Evolutionary conservation across 2,329 filamentous ascomycete species (phyloP).

Genomic region (Alternaria longipes): DNA sequence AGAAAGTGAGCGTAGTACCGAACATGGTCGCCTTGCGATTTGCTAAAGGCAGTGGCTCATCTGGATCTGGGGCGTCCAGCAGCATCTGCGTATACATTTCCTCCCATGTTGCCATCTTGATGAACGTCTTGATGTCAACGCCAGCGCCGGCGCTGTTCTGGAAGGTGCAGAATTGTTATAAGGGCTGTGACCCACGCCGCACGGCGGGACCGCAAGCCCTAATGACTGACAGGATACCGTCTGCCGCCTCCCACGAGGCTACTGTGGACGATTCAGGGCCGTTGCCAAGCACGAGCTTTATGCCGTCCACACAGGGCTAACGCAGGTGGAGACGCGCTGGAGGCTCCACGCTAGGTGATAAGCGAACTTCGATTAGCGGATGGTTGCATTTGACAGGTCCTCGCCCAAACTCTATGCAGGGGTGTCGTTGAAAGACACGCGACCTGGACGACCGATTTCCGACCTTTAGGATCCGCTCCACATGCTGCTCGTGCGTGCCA

Average conservation of each 20-base stretch:
- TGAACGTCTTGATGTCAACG: slow-evolving; percentile 5
- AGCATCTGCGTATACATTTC: slow-evolving; percentile 31
- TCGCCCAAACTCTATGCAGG: slow-evolving; percentile 8
- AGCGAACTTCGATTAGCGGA: slow-evolving; percentile 8
- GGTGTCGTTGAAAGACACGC: neutral
- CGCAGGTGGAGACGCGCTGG: slow-evolving; percentile 5
- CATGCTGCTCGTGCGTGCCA: neutral
- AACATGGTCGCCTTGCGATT: slow-evolving; percentile 40
- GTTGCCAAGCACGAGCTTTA: slow-evolving; percentile 14
- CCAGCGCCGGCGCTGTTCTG: slow-evolving; percentile 11
- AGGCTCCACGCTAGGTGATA: slow-evolving; percentile 9
- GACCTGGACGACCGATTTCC: neutral
- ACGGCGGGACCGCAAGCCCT: slow-evolving; percentile 8
- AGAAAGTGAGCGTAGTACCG: slow-evolving; percentile 36
- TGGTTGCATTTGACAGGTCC: slow-evolving; percentile 17
- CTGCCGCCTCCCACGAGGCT: slow-evolving; percentile 8
- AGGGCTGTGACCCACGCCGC: slow-evolving; percentile 1
- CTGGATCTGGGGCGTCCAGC: slow-evolving; percentile 33
- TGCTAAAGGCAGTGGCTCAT: slow-evolving; percentile 39
- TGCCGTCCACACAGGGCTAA: slow-evolving; percentile 12
- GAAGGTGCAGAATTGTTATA: slow-evolving; percentile 7
- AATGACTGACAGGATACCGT: slow-evolving; percentile 11
- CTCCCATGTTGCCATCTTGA: slow-evolving; percentile 29
- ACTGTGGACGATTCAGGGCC: slow-evolving; percentile 9
- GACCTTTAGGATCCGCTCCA: slow-evolving; percentile 4